phyloP scores from a whole-genome alignment of 306 rosid genomes.

The Malus domestica region DNA sequence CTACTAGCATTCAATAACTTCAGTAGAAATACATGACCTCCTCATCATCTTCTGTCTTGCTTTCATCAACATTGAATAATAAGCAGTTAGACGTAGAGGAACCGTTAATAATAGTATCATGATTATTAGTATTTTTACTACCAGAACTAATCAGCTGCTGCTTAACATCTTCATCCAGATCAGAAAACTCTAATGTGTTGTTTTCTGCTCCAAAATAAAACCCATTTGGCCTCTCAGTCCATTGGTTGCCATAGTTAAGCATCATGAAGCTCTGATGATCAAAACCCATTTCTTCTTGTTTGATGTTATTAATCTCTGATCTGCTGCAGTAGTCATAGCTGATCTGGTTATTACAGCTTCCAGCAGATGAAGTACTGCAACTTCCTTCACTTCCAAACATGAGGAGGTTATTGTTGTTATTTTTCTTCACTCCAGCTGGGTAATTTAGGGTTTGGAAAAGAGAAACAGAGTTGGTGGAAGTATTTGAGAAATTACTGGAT shows the following conservation, averaged over 20 bases:
- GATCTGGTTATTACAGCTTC: conserved; percentile 46
- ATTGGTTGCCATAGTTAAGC: conserved; percentile 27
- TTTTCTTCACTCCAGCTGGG: conserved; percentile 15
- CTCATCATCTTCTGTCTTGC: conserved; percentile 37
- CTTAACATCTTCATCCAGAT: conserved; percentile 40
- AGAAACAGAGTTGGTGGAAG: conserved; percentile 14
- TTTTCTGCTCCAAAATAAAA: conserved; percentile 16
- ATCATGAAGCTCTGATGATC: conserved; percentile 24
- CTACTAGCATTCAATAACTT: not conserved
- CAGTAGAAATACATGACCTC: conserved; percentile 43
- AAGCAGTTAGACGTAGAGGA: conserved; percentile 4
- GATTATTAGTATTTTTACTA: conserved; percentile 4
- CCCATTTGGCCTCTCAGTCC: conserved; percentile 29
- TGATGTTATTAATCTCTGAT: conserved; percentile 16
- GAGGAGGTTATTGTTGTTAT: conserved; percentile 11
- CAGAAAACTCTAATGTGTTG: conserved; percentile 31
- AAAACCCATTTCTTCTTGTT: conserved; percentile 39
- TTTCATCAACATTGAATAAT: conserved; percentile 36
- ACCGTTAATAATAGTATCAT: not conserved
- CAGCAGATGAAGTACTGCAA: conserved; percentile 63
- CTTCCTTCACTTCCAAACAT: conserved; percentile 71
- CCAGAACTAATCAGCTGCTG: conserved; percentile 32
- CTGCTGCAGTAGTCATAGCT: conserved; percentile 13
- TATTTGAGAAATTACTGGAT: conserved; percentile 14
- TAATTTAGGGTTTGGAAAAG: conserved; percentile 39